Evolutionary conservation across 169 alveolate species (phyloP).

Genomic region (Plasmodium chabaudi): DNA sequence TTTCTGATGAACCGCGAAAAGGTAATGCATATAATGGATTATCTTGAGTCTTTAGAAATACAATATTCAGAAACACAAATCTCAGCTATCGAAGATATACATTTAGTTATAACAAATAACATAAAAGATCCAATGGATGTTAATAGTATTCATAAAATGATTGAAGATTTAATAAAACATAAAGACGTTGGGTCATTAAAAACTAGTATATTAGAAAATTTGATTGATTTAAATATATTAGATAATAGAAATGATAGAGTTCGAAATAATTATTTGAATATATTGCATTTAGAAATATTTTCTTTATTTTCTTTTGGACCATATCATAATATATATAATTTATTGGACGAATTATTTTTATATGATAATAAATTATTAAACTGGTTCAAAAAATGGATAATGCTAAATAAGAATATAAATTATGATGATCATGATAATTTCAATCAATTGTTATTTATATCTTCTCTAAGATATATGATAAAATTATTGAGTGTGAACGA

Average conservation of each 20-base stretch:
- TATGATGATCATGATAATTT: neutral
- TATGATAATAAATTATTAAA: constrained; percentile 35
- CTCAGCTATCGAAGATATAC: constrained; percentile 27
- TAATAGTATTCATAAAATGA: constrained; percentile 30
- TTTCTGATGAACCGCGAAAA: constrained; percentile 33
- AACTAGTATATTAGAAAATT: constrained; percentile 3
- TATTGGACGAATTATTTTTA: constrained; percentile 48
- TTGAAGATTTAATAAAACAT: constrained; percentile 1
- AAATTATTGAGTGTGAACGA: constrained; percentile 1
- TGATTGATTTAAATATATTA: constrained; percentile 29
- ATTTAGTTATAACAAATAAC: neutral
- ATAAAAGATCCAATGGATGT: constrained; percentile 12
- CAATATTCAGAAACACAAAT: neutral
- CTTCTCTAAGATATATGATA: constrained; percentile 35
- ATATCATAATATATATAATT: constrained; percentile 29
- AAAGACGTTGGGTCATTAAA: constrained; percentile 16
- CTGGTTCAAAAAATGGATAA: constrained; percentile 17
- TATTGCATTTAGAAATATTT: constrained; percentile 45
- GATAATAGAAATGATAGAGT: constrained; percentile 16
- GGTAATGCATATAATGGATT: constrained; percentile 23
- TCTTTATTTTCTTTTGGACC: constrained; percentile 44
- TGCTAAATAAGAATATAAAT: neutral
- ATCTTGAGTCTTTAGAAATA: constrained; percentile 23
- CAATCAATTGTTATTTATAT: constrained; percentile 12
- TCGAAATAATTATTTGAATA: constrained; percentile 23